These are phyloP conservation scores for Populus alba DNA, from an alignment of 345 rosid species.

Conservation along the genomic window DNA sequence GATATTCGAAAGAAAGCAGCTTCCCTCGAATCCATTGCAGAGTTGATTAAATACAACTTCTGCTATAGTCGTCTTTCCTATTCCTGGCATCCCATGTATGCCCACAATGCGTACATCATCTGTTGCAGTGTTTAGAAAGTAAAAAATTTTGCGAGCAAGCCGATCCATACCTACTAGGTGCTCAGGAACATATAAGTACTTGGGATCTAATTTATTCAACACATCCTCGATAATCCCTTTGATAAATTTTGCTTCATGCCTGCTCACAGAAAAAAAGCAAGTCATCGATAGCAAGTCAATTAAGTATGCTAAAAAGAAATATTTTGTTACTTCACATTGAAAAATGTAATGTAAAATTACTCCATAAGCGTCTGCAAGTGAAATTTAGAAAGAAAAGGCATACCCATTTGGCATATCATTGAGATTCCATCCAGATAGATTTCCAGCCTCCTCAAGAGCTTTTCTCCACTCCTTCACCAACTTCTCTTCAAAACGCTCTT, in stretches of 20 bases:
- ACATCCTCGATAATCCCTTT: conserved; percentile 26
- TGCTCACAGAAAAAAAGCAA: background rate
- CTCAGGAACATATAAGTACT: background rate
- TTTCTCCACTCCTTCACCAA: background rate
- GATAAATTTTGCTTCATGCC: conserved; percentile 30
- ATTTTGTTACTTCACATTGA: too few species aligned
- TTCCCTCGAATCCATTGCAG: background rate
- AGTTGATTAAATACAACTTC: background rate
- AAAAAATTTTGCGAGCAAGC: background rate
- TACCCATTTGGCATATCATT: background rate
- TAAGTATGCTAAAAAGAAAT: too few species aligned
- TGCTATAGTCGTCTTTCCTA: background rate
- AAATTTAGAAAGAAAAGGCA: too few species aligned
- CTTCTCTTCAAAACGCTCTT: background rate
- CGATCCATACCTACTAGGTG: background rate
- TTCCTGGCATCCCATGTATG: background rate
- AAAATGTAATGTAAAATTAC: too few species aligned
- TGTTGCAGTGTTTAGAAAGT: conserved; percentile 1
- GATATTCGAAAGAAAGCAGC: background rate
- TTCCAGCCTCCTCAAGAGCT: background rate
- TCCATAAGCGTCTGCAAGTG: too few species aligned
- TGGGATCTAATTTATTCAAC: conserved; percentile 22
- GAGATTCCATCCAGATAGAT: background rate
- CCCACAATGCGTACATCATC: background rate
- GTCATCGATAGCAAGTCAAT: too few species aligned